phyloP scores from a whole-genome alignment of 495 filamentous ascomycete species.

The Aspergillus egyptiacus region DNA sequence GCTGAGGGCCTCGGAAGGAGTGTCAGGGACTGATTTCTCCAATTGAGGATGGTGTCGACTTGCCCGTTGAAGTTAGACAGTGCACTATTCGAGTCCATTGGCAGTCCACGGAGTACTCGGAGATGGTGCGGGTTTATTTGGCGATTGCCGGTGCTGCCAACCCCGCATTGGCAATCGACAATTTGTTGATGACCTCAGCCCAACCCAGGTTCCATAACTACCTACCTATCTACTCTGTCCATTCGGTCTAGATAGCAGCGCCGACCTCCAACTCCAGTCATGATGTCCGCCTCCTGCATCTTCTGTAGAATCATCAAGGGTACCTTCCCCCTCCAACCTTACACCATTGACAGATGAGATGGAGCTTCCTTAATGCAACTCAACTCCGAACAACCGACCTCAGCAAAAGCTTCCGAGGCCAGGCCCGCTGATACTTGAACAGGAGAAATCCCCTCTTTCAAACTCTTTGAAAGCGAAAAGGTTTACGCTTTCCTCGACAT shows the following conservation, averaged over 20 bases:
- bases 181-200: slow-evolving; percentile 3
- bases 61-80: background rate
- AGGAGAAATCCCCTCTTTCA: slow-evolving; percentile 94
- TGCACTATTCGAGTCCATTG: no score
- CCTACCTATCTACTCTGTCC: no score
- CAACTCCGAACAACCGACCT: no score
- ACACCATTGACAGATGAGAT: background rate
- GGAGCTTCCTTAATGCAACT: no score
- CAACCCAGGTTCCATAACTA: background rate
- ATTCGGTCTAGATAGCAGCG: background rate
- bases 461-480: slow-evolving; percentile 89
- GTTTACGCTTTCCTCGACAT: slow-evolving; percentile 97
- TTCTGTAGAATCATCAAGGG: slow-evolving; percentile 99
- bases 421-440: background rate
- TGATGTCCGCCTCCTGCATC: slow-evolving; percentile 67
- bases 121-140: no score
- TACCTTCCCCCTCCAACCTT: slow-evolving; percentile 21
- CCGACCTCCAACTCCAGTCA: background rate
- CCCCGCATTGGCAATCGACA: slow-evolving; percentile 1
- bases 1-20: background rate
- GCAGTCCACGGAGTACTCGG: no score
- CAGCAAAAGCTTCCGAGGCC: no score
- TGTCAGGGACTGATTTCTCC: background rate
- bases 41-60: background rate
- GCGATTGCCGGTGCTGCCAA: background rate